phyloP scores from a whole-genome alignment of 805 yeast genomes.

The Ogataea trehalophila region DNA sequence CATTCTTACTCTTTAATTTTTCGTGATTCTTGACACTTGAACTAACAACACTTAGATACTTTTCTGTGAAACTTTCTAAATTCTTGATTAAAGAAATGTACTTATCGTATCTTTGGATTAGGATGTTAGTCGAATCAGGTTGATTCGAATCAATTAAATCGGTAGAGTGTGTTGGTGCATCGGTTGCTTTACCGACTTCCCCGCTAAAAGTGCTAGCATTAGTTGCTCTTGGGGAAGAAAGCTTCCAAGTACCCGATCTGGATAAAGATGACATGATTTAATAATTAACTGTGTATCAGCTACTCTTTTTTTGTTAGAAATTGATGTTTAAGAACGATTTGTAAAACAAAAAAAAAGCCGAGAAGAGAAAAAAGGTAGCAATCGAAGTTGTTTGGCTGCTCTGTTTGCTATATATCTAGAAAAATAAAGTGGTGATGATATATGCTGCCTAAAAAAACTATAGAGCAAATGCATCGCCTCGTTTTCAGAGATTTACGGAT shows the following conservation, averaged over 20 bases:
- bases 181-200: neutral
- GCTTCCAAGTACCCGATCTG: slow-evolving; percentile 12
- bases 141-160: slow-evolving; percentile 9
- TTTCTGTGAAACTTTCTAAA: slow-evolving; percentile 22
- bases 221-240: neutral
- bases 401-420: too few relatives aligned
- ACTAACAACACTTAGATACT: slow-evolving; percentile 21
- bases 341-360: neutral
- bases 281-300: too few relatives aligned
- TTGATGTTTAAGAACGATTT: neutral
- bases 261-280: slow-evolving; percentile 2
- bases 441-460: too few relatives aligned
- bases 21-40: slow-evolving; percentile 22
- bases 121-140: slow-evolving; percentile 26
- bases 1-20: slow-evolving; percentile 18
- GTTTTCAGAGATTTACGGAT: too few relatives aligned
- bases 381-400: too few relatives aligned
- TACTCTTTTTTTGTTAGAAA: too few relatives aligned
- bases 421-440: too few relatives aligned
- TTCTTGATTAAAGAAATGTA: slow-evolving; percentile 22
- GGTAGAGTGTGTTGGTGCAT: neutral
- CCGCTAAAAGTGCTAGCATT: neutral
- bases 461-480: too few relatives aligned
- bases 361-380: neutral
- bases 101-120: slow-evolving; percentile 26